Percentiles rank a stretch among this genome's conserved stretches.
Evolutionary conservation across 129 eudicot genomes (phyloP).

Genomic region (Logfia minima): DNA sequence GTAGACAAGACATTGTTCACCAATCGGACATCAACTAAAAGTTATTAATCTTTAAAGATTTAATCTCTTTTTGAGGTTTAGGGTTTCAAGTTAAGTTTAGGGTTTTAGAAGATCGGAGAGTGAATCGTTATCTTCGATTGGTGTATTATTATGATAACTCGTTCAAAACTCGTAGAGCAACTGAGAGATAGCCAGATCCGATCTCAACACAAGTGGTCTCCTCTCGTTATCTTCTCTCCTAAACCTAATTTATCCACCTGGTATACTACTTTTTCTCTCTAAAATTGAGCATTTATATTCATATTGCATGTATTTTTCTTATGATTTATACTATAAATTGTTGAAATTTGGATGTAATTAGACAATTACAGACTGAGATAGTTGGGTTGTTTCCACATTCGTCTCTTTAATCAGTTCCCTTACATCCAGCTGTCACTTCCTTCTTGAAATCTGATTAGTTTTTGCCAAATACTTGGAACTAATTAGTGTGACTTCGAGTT

Average conservation of each 20-base stretch:
- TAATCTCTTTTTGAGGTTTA: conserved; percentile 1
- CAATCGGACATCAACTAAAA: conserved; percentile 1
- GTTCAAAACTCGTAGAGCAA: conserved; percentile 81
- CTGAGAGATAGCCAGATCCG: conserved; percentile 88
- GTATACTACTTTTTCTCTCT: conserved; percentile 35
- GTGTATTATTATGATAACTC: conserved; percentile 62
- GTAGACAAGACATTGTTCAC: neutral
- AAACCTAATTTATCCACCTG: conserved; percentile 61
- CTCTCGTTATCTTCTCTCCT: conserved; percentile 78
- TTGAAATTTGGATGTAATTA: neutral
- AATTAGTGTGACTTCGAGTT: neutral
- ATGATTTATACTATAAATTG: neutral
- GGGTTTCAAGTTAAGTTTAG: conserved; percentile 28
- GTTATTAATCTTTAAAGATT: conserved; percentile 2
- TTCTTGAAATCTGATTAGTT: neutral
- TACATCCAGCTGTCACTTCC: neutral
- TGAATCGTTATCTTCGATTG: conserved; percentile 29
- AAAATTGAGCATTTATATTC: neutral
- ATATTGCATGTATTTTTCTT: neutral
- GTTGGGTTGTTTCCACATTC: neutral
- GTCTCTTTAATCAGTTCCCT: neutral
- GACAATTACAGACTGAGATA: neutral
- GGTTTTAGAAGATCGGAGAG: conserved; percentile 37
- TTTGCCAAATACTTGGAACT: neutral
- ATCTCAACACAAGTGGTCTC: conserved; percentile 75